Evolutionary conservation across 441 rosid genomes (phyloP), one percentile per base, ranked within the genome.

Genomic region (Syzygium malaccense): DNA sequence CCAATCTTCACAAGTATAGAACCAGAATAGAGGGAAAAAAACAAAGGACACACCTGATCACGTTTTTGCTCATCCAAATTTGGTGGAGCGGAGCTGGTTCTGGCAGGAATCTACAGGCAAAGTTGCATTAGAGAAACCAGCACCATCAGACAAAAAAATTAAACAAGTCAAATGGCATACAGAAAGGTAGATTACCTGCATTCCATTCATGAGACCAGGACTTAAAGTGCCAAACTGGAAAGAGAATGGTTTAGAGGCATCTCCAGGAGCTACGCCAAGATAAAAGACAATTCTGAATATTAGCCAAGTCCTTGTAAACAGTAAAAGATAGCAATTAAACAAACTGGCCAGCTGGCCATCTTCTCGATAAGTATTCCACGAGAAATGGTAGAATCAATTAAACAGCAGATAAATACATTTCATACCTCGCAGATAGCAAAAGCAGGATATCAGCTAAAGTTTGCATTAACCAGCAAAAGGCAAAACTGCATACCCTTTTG

Each of bases 71-170:
- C 99, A 86, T 97, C 99, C 96, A 98, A 93, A 92, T 97, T 96
- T 28, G 99, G 99, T 89, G 99, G 99, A 86, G 99, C 99, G 86
- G 99, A 98, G 93, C 95, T 95, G 84, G 99, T 98, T 88, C 99
- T 97, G 87, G 99, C 97, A 58, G 99, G 99, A 94, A 97, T 92
- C 99, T 98, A 91, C 57, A 88, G 89, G 86, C 33, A 88, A 85
- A 88, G 20, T 37, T 33, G 41, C 45, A 90, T 32, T 45, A 86
- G 55, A 64, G 53, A 55, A 57, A 48, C 56, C 49, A 37, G 32
- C 80, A 86, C 14, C 86, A 85, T 20, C 11, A 41, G 23, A 12
- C 17, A 41, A 71, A 20, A 20, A 58, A 30, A 4, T 32, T 11
- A 32, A 64, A 60, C 17, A 88, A 56, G n/a, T 75, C 51, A 30